Evolutionary conservation across 495 filamentous ascomycete species (phyloP).

Genomic region (Chaetomium fimeti): DNA sequence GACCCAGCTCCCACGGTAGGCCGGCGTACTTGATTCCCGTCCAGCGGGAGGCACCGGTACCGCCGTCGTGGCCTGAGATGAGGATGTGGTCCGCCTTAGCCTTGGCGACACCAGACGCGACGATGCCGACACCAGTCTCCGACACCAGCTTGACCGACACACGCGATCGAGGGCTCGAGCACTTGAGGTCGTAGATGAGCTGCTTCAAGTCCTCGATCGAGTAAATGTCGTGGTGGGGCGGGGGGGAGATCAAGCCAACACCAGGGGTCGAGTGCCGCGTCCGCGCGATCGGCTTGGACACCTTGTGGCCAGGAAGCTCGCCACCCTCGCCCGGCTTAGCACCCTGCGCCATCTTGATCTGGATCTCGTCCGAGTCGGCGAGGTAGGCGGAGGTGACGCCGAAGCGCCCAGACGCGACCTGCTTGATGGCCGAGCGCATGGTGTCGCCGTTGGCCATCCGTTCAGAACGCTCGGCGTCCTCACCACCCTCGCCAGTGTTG

Average conservation of each 20-base stretch:
- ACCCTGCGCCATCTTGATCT: constrained; percentile 99
- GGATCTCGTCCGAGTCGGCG: constrained; percentile 96
- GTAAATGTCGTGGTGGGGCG: constrained; percentile 99
- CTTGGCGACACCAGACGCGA: constrained; percentile 97
- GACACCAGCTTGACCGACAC: constrained; percentile 99
- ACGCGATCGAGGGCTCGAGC: constrained; percentile 89
- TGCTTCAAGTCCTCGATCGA: constrained; percentile 99
- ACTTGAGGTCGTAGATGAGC: constrained; percentile 98
- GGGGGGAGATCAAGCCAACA: constrained; percentile 97
- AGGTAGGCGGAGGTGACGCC: constrained; percentile 98
- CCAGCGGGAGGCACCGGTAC: constrained; percentile 97
- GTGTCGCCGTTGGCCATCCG: constrained; percentile 90
- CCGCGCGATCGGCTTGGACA: constrained; percentile 91
- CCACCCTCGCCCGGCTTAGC: constrained; percentile 98
- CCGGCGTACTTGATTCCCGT: constrained; percentile 99
- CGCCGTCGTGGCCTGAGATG: constrained; percentile 97
- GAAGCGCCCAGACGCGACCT: constrained; percentile 96
- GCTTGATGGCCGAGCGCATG: constrained; percentile 98
- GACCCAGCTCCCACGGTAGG: constrained; percentile 96
- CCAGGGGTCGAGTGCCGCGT: constrained; percentile 98
- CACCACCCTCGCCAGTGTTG: constrained; percentile 98
- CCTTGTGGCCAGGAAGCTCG: constrained; percentile 97
- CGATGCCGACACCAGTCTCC: constrained; percentile 96
- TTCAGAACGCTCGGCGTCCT: constrained; percentile 90
- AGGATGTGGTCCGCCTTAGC: constrained; percentile 97